Evolutionary conservation across 139 green algal genomes (phyloP), one percentile per base, ranked within the genome.

Genomic region (Coelastrella sp.): DNA sequence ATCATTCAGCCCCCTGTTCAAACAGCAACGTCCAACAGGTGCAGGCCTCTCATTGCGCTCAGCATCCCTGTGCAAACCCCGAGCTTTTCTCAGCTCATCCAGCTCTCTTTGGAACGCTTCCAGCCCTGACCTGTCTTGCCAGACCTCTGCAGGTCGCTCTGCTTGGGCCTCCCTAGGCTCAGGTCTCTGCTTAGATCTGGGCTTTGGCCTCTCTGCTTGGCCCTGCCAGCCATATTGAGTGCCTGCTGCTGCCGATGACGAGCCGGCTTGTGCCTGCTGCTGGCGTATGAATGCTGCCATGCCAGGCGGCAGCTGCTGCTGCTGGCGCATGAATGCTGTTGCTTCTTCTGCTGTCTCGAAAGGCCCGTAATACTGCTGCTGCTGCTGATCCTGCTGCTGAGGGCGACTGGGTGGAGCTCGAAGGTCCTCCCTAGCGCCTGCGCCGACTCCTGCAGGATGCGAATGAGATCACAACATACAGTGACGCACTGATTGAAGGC

Each of bases 11-110:
- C 83, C 68, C 13, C 83, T 22, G 68, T 80, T 88, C 54, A 88
- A 68, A 61, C 83, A 88, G 83, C 83, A 88, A 5, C 82, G 64
- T 5, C 82, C 82, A 54, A 87, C n/a, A 3, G 64, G 81, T 22
- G 17, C 19, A 54, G 81, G 60, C n/a, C 54, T 76, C 60, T 23
- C n/a, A 58, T 10, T 22, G 6, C 8, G 22, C 22, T 59, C 68
- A 14, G 32, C 58, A 32, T 87, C 64, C 64, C 47, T 22, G 32
- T 23, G 22, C 82, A 79, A 64, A 5, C 64, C 13, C 20, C n/a
- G 32, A 5, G 23, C 60, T 32, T 47, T 57, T 4, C 82, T 68
- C 6, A 19, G n/a, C 64, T 87, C 82, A 0, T 87, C 82, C 65
- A 47, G 11, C 65, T 87, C 82, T 17, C 64, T 32, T 0, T 23